phyloP scores from a whole-genome alignment of 1,284 basidiomycete genomes.

The Trametes sp. region DNA sequence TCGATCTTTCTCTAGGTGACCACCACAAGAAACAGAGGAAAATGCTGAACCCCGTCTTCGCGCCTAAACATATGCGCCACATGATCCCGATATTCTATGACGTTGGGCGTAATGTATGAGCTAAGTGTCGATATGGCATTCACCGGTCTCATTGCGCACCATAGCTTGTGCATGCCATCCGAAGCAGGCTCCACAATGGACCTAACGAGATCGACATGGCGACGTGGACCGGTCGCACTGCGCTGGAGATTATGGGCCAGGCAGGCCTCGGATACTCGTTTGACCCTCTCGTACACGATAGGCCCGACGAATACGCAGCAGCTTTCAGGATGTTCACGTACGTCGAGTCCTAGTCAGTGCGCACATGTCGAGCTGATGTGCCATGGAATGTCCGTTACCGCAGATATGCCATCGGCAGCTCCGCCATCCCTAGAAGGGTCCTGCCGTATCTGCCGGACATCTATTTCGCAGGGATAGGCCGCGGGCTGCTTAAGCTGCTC shows the following conservation, averaged over 20 bases:
- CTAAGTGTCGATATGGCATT: too few relatives aligned
- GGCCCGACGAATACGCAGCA: slow-evolving; percentile 33
- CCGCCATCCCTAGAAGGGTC: slow-evolving; percentile 11
- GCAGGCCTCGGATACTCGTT: slow-evolving; percentile 41
- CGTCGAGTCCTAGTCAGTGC: neutral
- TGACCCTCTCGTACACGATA: slow-evolving; percentile 32
- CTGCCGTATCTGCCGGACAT: slow-evolving; percentile 10
- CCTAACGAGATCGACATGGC: slow-evolving; percentile 36
- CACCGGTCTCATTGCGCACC: neutral
- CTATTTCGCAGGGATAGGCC: neutral
- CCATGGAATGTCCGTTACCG: neutral
- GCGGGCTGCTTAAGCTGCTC: neutral
- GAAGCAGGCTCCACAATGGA: slow-evolving; percentile 1
- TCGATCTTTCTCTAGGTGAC: neutral
- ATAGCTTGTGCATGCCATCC: slow-evolving; percentile 29
- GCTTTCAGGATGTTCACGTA: slow-evolving; percentile 36
- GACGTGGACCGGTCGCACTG: slow-evolving; percentile 37
- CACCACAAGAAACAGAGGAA: slow-evolving; percentile 36
- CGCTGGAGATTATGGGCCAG: slow-evolving; percentile 41
- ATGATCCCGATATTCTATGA: slow-evolving; percentile 37
- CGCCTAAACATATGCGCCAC: slow-evolving; percentile 35
- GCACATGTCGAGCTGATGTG: neutral
- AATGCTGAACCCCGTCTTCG: slow-evolving; percentile 41
- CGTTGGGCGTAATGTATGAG: slow-evolving; percentile 17
- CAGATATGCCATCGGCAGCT: neutral